These are phyloP conservation scores for Sugiyamaella japonica DNA, from an alignment of 1,139 yeast species.

Conservation along the genomic window DNA sequence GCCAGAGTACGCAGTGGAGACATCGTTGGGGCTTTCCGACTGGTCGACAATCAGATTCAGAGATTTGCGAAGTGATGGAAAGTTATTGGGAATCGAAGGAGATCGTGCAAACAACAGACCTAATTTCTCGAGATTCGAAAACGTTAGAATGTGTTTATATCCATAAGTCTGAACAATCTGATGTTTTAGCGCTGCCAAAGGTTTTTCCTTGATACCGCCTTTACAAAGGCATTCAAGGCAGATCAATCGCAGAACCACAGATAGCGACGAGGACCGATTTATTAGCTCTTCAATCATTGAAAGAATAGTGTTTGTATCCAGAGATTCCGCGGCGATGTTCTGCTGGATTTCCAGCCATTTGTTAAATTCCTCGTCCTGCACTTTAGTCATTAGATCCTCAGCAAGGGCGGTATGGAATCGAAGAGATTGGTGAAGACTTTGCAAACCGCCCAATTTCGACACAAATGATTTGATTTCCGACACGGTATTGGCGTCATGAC, in stretches of 20 bases:
- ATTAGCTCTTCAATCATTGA: conserved; percentile 52
- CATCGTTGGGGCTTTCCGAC: conserved; percentile 33
- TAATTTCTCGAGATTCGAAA: conserved; percentile 45
- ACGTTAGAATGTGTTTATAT: conserved; percentile 45
- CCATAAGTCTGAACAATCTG: conserved; percentile 64
- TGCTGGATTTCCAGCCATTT: conserved; percentile 69
- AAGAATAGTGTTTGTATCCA: conserved; percentile 53
- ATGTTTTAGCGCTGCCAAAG: conserved; percentile 50
- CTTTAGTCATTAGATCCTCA: conserved; percentile 59
- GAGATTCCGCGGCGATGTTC: conserved; percentile 57
- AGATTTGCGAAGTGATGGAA: conserved; percentile 32
- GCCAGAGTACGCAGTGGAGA: conserved; percentile 47
- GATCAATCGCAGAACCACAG: conserved; percentile 50
- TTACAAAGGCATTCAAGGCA: conserved; percentile 58
- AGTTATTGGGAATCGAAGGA: conserved; percentile 38
- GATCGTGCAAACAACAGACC: conserved; percentile 41
- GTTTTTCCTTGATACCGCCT: conserved; percentile 64
- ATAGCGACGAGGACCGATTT: conserved; percentile 44
- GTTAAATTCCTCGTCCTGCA: conserved; percentile 54
- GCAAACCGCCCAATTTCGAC: conserved; percentile 64
- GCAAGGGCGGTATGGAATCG: conserved; percentile 77
- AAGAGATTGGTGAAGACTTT: conserved; percentile 64
- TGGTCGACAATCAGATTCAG: conserved; percentile 38
- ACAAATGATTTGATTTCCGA: conserved; percentile 73
- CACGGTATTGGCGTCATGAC: conserved; percentile 60